Evolutionary conservation across 768 basidiomycete species (phyloP).

Genomic region (Sporobolomyces phaffii): DNA sequence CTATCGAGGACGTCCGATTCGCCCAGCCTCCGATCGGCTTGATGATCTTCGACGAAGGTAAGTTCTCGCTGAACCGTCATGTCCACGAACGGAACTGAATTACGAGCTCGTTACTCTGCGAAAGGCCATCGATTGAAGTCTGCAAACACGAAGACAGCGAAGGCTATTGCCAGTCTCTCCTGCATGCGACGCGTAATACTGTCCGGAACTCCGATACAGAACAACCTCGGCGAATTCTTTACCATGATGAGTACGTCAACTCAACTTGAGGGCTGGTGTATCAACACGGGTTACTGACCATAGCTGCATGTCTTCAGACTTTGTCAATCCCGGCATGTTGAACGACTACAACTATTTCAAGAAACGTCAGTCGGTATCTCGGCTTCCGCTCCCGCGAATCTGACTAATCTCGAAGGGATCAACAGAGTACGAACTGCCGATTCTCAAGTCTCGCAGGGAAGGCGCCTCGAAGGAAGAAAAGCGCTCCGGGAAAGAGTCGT

Average conservation of each 20-base stretch:
- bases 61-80: no score
- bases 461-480: slow-evolving; percentile 65
- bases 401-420: no score
- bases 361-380: slow-evolving; percentile 28
- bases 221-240: slow-evolving; percentile 90
- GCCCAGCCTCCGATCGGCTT: slow-evolving; percentile 74
- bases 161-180: slow-evolving; percentile 71
- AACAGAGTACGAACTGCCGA: slow-evolving; percentile 80
- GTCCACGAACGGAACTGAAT: no score
- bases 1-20: slow-evolving; percentile 45
- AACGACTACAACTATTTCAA: slow-evolving; percentile 49
- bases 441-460: slow-evolving; percentile 75
- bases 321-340: slow-evolving; percentile 86
- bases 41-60: slow-evolving; percentile 92
- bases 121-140: slow-evolving; percentile 83
- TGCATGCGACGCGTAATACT: slow-evolving; percentile 77
- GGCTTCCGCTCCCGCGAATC: no score
- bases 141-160: slow-evolving; percentile 78
- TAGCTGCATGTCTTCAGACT: no score
- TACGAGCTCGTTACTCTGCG: background rate
- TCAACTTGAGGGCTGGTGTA: no score
- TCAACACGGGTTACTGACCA: no score
- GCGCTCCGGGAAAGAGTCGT: slow-evolving; percentile 70
- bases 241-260: slow-evolving; percentile 72
- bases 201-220: slow-evolving; percentile 91